Conservation (phyloP, 2,329 filamentous ascomycete species). For the Magnaporthiopsis incrustans region DNA sequence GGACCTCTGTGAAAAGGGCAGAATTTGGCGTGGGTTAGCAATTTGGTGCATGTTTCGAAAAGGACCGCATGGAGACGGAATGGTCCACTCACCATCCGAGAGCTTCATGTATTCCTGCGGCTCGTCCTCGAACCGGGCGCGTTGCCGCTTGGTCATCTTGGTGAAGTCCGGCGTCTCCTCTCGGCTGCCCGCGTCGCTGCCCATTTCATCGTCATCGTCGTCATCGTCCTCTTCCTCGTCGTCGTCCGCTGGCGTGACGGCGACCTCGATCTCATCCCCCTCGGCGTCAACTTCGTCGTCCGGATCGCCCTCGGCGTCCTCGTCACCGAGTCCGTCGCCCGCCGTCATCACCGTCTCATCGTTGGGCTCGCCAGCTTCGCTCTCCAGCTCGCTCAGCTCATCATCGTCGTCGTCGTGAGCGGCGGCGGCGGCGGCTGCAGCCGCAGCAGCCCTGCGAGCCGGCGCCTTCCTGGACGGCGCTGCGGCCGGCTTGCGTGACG, state of each 20-base stretch:
- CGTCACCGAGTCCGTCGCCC: constrained; percentile 16
- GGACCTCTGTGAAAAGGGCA: constrained; percentile 40
- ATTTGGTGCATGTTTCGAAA: not conserved
- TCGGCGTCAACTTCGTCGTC: constrained; percentile 31
- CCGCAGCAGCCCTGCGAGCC: not conserved
- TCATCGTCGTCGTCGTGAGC: constrained; percentile 44
- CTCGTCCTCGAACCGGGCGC: constrained; percentile 47
- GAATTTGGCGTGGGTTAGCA: constrained; percentile 12
- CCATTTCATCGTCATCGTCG: constrained; percentile 28
- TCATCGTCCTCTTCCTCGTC: constrained; percentile 34
- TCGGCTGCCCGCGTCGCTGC: constrained; percentile 29
- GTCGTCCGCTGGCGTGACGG: constrained; percentile 25
- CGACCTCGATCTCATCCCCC: constrained; percentile 28
- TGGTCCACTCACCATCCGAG: constrained; percentile 48
- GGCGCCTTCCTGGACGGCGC: not conserved
- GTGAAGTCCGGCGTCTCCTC: constrained; percentile 45
- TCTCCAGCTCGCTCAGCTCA: constrained; percentile 48
- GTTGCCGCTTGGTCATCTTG: constrained; percentile 54
- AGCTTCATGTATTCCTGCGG: constrained; percentile 50
- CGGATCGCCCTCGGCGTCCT: constrained; percentile 38
- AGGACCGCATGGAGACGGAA: not conserved
- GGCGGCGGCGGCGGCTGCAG: constrained; percentile 2
- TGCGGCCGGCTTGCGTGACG: not conserved
- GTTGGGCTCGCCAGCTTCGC: constrained; percentile 36
- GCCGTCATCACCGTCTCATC: constrained; percentile 33